These are phyloP conservation scores for Aspergillus awamori DNA, from an alignment of 2,329 filamentous ascomycete genomes.

Conservation along the genomic window DNA sequence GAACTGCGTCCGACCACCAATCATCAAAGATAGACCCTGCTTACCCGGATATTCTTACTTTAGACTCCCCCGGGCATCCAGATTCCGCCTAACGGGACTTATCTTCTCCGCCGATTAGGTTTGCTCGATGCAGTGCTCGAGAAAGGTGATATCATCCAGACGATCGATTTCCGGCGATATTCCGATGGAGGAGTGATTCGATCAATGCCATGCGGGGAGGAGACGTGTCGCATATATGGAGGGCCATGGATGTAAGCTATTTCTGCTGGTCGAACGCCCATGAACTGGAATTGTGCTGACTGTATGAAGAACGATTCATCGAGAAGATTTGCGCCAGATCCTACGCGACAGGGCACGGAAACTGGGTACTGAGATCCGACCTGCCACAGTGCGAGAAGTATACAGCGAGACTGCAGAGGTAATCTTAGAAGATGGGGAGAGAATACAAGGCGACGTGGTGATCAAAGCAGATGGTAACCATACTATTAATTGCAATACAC, in stretches of 20 bases:
- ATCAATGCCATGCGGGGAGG: slow-evolving; percentile 6
- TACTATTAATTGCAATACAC: not conserved
- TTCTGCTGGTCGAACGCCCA: not conserved
- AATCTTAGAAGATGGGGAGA: not conserved
- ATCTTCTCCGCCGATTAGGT: not conserved
- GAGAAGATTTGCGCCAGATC: not conserved
- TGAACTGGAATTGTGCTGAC: not conserved
- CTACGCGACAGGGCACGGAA: not conserved
- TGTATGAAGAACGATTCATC: not conserved
- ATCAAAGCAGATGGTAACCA: not conserved
- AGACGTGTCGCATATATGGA: not conserved
- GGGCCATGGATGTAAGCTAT: slow-evolving; percentile 4
- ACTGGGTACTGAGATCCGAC: not conserved
- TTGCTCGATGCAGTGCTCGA: not conserved
- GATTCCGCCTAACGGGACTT: slow-evolving; percentile 7
- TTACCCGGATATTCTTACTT: not conserved
- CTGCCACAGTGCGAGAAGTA: not conserved
- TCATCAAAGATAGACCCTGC: not conserved
- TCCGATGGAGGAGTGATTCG: not conserved
- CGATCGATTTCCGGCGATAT: slow-evolving; percentile 7
- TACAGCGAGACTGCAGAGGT: slow-evolving; percentile 1
- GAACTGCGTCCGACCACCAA: not conserved
- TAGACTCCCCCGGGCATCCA: slow-evolving; percentile 5
- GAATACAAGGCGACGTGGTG: not conserved
- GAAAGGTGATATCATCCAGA: not conserved